phyloP scores from a whole-genome alignment of 2,329 filamentous ascomycete genomes.

The Colletotrichum cordylinicola region DNA sequence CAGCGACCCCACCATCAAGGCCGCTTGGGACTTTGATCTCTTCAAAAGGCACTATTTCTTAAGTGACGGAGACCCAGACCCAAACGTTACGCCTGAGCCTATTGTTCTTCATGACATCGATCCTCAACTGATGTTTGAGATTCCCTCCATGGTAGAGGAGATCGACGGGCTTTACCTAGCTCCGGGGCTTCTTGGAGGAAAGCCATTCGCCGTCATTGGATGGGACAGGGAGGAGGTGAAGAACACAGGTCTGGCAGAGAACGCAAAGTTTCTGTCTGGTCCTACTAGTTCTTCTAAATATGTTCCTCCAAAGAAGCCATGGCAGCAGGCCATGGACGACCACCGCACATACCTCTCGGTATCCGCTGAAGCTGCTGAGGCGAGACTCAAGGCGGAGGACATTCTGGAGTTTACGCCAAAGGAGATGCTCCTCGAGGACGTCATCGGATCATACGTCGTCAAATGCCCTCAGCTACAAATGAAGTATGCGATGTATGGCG shows the following conservation, averaged over 20 bases:
- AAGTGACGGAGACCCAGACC: not conserved
- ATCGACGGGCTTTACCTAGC: not conserved
- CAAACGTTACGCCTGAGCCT: not conserved
- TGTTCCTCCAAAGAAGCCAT: not conserved
- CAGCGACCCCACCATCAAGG: not conserved
- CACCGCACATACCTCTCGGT: not conserved
- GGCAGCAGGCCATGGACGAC: not conserved
- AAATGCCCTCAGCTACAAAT: not conserved
- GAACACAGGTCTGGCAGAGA: not conserved
- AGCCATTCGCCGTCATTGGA: not conserved
- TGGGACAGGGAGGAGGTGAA: not conserved
- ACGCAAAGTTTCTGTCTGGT: not conserved
- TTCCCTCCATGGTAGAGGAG: not conserved
- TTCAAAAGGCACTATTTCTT: not conserved
- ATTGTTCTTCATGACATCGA: not conserved
- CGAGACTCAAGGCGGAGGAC: not conserved
- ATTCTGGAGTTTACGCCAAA: not conserved
- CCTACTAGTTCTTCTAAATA: not conserved
- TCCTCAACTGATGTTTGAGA: not conserved
- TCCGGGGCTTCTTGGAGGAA: not conserved
- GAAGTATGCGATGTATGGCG: not conserved
- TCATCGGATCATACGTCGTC: not conserved
- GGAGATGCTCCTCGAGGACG: not conserved
- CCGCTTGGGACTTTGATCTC: not conserved
- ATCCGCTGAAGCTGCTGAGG: not conserved